These are phyloP conservation scores for Aspergillus sp. DNA, from an alignment of 2,329 filamentous ascomycete species.

Conservation along the genomic window DNA sequence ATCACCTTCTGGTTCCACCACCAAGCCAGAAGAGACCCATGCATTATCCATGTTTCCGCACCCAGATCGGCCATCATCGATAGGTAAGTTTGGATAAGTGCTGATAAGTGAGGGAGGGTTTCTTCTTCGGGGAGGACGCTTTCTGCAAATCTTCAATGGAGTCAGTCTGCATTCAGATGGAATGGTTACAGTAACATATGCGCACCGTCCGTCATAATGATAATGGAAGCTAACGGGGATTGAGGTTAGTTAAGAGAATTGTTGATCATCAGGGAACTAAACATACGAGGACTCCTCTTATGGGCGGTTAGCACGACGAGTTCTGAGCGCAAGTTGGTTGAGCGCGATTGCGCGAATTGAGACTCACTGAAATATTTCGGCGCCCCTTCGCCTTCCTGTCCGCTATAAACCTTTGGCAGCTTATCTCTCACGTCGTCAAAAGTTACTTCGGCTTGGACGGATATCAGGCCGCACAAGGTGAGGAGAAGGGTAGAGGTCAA, in stretches of 20 bases:
- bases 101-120: conserved; percentile 53
- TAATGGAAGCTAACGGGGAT: conserved; percentile 50
- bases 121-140: conserved; percentile 51
- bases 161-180: conserved; percentile 20
- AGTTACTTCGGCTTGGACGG: conserved; percentile 36
- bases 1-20: conserved; percentile 63
- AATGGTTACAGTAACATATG: not conserved
- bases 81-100: conserved; percentile 61
- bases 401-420: conserved; percentile 46
- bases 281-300: conserved; percentile 52
- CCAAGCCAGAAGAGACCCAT: conserved; percentile 65
- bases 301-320: conserved; percentile 12
- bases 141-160: conserved; percentile 52
- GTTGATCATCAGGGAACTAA: not conserved
- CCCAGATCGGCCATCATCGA: conserved; percentile 61
- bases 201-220: conserved; percentile 59
- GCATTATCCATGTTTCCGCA: conserved; percentile 67
- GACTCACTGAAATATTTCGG: conserved; percentile 57
- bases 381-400: conserved; percentile 42
- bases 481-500: conserved; percentile 19
- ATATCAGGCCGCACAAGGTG: conserved; percentile 26
- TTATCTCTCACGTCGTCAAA: conserved; percentile 50
- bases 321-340: conserved; percentile 16
- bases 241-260: conserved; percentile 11
- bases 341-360: conserved; percentile 20